phyloP scores from a whole-genome alignment of 2,329 filamentous ascomycete genomes.

The Xylariaceae sp. region DNA sequence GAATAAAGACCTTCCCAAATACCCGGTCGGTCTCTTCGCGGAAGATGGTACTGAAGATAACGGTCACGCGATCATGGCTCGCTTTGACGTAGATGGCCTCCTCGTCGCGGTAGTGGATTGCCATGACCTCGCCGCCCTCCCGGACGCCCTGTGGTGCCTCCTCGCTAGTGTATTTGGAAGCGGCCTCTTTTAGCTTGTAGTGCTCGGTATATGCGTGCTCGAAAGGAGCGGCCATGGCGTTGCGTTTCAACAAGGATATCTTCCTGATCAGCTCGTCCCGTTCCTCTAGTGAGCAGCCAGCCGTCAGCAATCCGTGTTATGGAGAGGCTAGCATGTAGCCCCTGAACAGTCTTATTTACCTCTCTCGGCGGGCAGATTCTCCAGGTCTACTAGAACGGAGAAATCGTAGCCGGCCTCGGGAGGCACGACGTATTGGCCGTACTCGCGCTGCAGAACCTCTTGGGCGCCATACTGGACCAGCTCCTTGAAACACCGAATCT shows the following conservation, averaged over 20 bases:
- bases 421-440: slow-evolving; percentile 81
- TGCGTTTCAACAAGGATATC: slow-evolving; percentile 90
- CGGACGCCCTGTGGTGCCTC: slow-evolving; percentile 84
- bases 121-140: slow-evolving; percentile 89
- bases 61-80: slow-evolving; percentile 92
- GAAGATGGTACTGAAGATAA: slow-evolving; percentile 99
- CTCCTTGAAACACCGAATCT: slow-evolving; percentile 92
- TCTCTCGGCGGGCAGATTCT: slow-evolving; percentile 76
- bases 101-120: slow-evolving; percentile 97
- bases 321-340: neutral
- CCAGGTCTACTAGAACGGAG: slow-evolving; percentile 83
- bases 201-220: slow-evolving; percentile 96
- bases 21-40: slow-evolving; percentile 95
- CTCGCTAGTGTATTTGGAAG: slow-evolving; percentile 88
- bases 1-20: slow-evolving; percentile 96
- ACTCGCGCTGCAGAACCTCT: slow-evolving; percentile 87
- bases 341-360: slow-evolving; percentile 41
- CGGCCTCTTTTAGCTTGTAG: slow-evolving; percentile 78
- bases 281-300: slow-evolving; percentile 55
- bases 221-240: slow-evolving; percentile 97
- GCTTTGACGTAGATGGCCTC: slow-evolving; percentile 99
- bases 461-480: slow-evolving; percentile 90
- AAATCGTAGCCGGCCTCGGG: slow-evolving; percentile 95
- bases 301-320: slow-evolving; percentile 15
- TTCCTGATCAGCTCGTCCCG: slow-evolving; percentile 82